These are phyloP conservation scores for Acanthamoeba healyi DNA, from an alignment of 208 protist genomes.

Conservation along the genomic window DNA sequence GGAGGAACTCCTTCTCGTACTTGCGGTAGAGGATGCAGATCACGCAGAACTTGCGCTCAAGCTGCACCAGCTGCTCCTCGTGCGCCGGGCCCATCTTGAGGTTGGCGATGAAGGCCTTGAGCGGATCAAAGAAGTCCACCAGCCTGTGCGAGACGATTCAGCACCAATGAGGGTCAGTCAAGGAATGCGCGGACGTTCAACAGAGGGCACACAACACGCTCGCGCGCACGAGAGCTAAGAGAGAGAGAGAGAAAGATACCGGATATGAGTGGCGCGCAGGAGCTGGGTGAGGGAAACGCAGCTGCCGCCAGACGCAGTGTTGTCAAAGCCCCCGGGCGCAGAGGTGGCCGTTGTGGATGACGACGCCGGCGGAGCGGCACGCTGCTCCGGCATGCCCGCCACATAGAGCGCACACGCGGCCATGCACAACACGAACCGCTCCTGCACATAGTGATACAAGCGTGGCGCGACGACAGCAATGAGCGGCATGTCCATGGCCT, in stretches of 20 bases:
- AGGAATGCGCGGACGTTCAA: neutral
- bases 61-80: slow-evolving; percentile 46
- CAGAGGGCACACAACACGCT: neutral
- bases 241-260: slow-evolving; percentile 13
- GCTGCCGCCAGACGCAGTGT: neutral
- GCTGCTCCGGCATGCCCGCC: slow-evolving; percentile 41
- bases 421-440: slow-evolving; percentile 53
- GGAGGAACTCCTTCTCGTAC: slow-evolving; percentile 70
- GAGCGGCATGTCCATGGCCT: no score
- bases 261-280: slow-evolving; percentile 49
- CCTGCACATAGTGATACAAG: neutral
- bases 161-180: neutral
- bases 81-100: slow-evolving; percentile 30
- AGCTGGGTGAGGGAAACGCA: slow-evolving; percentile 69
- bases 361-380: neutral
- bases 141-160: no score
- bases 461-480: neutral
- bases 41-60: slow-evolving; percentile 63
- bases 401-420: slow-evolving; percentile 60
- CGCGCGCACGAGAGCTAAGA: neutral
- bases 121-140: slow-evolving; percentile 66
- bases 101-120: slow-evolving; percentile 59
- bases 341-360: neutral
- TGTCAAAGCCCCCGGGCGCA: neutral
- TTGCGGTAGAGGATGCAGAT: slow-evolving; percentile 67